A percentile compares a stretch with the other conserved stretches of the same genome.
phyloP scores from a whole-genome alignment of 1,284 basidiomycete genomes.

The Sporisorium iseilematis-ciliati region DNA sequence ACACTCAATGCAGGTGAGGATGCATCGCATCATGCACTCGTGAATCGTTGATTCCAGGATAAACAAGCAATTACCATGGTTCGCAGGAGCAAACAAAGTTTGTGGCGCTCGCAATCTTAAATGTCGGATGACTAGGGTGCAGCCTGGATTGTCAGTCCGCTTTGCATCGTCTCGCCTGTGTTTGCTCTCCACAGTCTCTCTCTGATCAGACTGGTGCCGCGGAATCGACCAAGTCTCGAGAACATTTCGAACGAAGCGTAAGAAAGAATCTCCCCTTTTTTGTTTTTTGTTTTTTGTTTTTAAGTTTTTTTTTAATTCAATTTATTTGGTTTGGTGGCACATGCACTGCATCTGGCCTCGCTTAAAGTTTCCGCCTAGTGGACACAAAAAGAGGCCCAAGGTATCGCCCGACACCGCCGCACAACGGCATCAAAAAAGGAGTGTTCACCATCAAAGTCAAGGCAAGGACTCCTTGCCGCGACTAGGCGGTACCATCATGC shows the following conservation, averaged over 20 bases:
- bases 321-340: not conserved
- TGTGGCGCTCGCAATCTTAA: too few relatives aligned
- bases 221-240: too few relatives aligned
- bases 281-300: too few relatives aligned
- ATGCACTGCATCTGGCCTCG: constrained; percentile 9
- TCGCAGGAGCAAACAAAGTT: too few relatives aligned
- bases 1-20: not conserved
- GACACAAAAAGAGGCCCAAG: not conserved
- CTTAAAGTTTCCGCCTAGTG: not conserved
- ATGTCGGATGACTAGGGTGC: too few relatives aligned
- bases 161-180: too few relatives aligned
- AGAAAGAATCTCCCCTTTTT: too few relatives aligned
- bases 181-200: too few relatives aligned
- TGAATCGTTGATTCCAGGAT: not conserved
- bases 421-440: not conserved
- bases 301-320: not conserved
- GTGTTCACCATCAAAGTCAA: not conserved
- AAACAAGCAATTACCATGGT: not conserved
- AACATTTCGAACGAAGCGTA: too few relatives aligned
- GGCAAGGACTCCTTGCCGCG: constrained; percentile 8
- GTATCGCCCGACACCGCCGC: constrained; percentile 5
- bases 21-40: not conserved
- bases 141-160: too few relatives aligned
- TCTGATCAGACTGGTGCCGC: too few relatives aligned
- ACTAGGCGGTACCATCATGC: not conserved